These are phyloP conservation scores for Rhizopogon salebrosus DNA, from an alignment of 768 basidiomycete species.

Conservation along the genomic window DNA sequence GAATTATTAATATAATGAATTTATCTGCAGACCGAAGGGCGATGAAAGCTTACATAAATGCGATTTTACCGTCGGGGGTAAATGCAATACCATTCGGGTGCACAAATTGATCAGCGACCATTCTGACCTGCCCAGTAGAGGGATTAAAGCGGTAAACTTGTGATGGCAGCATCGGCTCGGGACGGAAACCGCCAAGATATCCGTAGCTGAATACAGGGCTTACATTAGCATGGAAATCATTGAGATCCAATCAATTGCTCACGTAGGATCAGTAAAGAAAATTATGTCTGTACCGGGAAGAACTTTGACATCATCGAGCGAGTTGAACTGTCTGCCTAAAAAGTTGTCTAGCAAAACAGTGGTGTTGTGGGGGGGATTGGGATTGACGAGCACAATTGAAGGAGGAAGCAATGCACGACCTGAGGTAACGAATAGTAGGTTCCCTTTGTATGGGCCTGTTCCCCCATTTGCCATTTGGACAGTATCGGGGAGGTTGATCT, in stretches of 20 bases:
- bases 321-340: conserved; percentile 78
- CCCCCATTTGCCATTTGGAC: conserved; percentile 72
- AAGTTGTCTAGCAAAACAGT: conserved; percentile 75
- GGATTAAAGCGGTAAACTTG: conserved; percentile 43
- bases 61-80: conserved; percentile 24
- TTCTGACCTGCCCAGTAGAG: conserved; percentile 34
- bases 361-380: conserved; percentile 54
- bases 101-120: conserved; percentile 38
- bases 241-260: conserved; percentile 20
- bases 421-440: conserved; percentile 58
- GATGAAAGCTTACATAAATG: conserved; percentile 21
- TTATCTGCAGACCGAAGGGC: not conserved
- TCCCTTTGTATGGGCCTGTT: conserved; percentile 55
- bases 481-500: conserved; percentile 54
- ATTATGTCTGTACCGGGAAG: conserved; percentile 60
- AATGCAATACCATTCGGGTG: conserved; percentile 35
- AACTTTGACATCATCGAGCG: conserved; percentile 73
- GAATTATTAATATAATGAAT: not conserved
- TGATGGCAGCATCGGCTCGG: conserved; percentile 34
- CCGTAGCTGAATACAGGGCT: conserved; percentile 31
- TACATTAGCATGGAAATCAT: not conserved
- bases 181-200: conserved; percentile 33
- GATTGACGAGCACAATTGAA: conserved; percentile 61
- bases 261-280: conserved; percentile 74
- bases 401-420: conserved; percentile 62